phyloP scores from a whole-genome alignment of 805 yeast genomes.

The Blastobotrys mokoenaii region DNA sequence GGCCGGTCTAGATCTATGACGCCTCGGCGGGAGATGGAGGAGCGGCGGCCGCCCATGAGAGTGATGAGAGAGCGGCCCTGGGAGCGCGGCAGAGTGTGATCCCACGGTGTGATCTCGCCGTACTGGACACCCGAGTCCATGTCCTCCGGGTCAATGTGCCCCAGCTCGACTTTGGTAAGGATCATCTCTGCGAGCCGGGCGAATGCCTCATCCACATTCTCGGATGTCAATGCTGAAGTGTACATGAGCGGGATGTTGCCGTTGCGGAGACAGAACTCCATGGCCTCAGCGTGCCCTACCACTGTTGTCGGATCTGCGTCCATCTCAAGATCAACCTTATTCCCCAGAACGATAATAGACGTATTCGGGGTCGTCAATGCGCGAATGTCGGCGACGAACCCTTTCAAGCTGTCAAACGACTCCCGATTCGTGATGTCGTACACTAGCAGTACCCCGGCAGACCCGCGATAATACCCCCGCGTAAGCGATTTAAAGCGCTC shows the following conservation, averaged over 20 bases:
- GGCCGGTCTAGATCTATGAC: too few species aligned
- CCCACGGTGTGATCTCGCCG: conserved; percentile 38
- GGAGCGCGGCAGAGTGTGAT: conserved; percentile 8
- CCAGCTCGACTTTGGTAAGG: conserved; percentile 40
- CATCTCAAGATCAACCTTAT: conserved; percentile 68
- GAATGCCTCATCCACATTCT: conserved; percentile 36
- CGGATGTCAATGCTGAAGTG: conserved; percentile 36
- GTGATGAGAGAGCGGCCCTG: conserved; percentile 1
- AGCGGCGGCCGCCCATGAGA: not conserved
- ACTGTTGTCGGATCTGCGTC: conserved; percentile 23
- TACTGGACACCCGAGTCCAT: conserved; percentile 42
- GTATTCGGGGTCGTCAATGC: conserved; percentile 90
- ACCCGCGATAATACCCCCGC: conserved; percentile 89
- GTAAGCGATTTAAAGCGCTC: conserved; percentile 93
- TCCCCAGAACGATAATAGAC: conserved; percentile 85
- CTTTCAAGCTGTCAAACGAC: conserved; percentile 73
- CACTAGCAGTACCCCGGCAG: conserved; percentile 87
- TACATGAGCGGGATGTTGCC: conserved; percentile 32
- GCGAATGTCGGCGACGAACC: conserved; percentile 83
- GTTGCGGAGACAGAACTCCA: conserved; percentile 27
- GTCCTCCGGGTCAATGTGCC: conserved; percentile 40
- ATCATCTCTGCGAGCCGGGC: conserved; percentile 33
- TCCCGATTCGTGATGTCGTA: conserved; percentile 83
- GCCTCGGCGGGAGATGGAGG: too few species aligned
- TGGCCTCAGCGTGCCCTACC: conserved; percentile 30